Evolutionary conservation across 2,329 filamentous ascomycete species (phyloP).

Genomic region (Microcyclospora tardicrescens): DNA sequence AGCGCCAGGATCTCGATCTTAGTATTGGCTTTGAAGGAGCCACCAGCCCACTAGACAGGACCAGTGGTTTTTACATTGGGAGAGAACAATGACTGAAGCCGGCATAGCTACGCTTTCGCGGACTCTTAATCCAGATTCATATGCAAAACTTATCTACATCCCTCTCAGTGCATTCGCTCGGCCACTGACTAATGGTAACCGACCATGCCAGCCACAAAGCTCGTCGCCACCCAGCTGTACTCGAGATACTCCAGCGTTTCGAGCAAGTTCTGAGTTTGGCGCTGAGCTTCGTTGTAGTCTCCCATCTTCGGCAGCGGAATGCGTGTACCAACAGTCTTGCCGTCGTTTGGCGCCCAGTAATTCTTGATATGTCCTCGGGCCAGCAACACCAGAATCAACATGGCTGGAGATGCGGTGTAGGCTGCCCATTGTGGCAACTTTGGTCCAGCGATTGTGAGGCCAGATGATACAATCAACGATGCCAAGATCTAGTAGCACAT

Average conservation of each 20-base stretch:
- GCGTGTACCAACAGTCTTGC: conserved; percentile 16
- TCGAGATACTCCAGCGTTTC: conserved; percentile 22
- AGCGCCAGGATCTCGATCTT: too few species aligned
- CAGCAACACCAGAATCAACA: conserved; percentile 16
- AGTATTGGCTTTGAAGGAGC: too few species aligned
- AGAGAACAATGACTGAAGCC: too few species aligned
- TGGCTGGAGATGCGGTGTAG: conserved; percentile 11
- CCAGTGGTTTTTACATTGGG: too few species aligned
- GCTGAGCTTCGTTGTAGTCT: conserved; percentile 24
- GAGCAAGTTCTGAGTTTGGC: conserved; percentile 20
- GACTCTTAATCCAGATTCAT: too few species aligned
- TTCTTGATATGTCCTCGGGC: conserved; percentile 22
- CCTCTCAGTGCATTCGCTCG: too few species aligned
- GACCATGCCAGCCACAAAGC: conserved; percentile 17
- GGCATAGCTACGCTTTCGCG: too few species aligned
- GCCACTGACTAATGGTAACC: neutral
- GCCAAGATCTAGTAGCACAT: conserved; percentile 5
- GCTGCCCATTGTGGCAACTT: conserved; percentile 8
- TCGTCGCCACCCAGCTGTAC: conserved; percentile 23
- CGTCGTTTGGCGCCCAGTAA: conserved; percentile 23
- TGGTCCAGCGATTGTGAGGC: conserved; percentile 11
- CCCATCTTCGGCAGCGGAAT: conserved; percentile 21
- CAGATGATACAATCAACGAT: conserved; percentile 17
- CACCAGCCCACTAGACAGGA: too few species aligned
- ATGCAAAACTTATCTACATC: too few species aligned